These are phyloP conservation scores for Fraxinus angustifolia DNA, from an alignment of 305 asterid genomes.

Conservation along the genomic window DNA sequence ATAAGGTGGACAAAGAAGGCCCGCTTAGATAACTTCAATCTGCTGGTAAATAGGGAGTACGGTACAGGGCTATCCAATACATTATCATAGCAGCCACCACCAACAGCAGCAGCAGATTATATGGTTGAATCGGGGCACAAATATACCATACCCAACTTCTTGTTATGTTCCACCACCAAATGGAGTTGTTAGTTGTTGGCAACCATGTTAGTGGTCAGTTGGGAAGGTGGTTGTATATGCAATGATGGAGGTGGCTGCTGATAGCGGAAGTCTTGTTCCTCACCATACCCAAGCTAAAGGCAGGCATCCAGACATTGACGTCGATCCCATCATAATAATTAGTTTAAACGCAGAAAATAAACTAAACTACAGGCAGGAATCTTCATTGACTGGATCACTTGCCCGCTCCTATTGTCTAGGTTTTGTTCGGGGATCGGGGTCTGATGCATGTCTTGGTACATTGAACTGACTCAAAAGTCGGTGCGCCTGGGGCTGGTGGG, in stretches of 20 bases:
- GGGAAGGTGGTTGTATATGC: not conserved
- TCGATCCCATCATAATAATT: not conserved
- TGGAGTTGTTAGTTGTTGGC: not conserved
- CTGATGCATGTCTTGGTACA: not conserved
- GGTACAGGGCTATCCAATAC: not conserved
- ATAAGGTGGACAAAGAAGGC: not conserved
- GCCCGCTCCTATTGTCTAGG: not conserved
- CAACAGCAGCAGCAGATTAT: not conserved
- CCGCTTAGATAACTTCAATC: not conserved
- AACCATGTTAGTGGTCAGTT: not conserved
- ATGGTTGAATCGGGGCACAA: not conserved
- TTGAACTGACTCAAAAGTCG: not conserved
- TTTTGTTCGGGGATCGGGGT: not conserved
- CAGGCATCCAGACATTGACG: not conserved
- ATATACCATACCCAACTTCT: not conserved
- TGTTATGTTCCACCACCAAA: not conserved
- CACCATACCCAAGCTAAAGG: not conserved
- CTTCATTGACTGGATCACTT: not conserved
- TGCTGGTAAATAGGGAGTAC: not conserved
- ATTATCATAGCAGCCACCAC: not conserved
- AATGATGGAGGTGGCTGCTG: not conserved
- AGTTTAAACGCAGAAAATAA: not conserved
- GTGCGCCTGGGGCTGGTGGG: not conserved
- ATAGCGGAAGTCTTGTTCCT: not conserved
- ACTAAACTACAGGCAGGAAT: not conserved